These are phyloP conservation scores for Syzygium grande DNA, from an alignment of 345 rosid species.

Conservation along the genomic window DNA sequence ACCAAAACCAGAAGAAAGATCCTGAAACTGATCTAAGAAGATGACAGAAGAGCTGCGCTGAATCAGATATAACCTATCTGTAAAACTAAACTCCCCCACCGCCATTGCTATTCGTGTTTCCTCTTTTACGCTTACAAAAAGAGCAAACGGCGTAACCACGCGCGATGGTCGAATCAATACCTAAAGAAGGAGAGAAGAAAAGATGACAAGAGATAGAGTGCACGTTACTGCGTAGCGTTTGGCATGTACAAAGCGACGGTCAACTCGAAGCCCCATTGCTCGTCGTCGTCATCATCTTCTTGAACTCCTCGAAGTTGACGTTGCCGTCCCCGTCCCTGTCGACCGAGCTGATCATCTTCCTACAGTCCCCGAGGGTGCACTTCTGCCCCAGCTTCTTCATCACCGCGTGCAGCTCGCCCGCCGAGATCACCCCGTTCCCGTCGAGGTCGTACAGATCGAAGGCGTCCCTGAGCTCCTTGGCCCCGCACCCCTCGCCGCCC, in stretches of 20 bases:
- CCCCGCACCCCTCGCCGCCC: constrained; percentile 7
- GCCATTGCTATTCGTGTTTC: background rate
- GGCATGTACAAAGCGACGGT: background rate
- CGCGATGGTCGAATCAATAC: background rate
- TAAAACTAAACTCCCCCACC: background rate
- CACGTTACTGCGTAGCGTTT: background rate
- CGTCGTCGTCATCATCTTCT: constrained; percentile 64
- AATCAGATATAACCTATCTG: background rate
- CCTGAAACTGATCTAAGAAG: background rate
- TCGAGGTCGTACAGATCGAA: constrained; percentile 81
- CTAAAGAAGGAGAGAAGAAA: background rate
- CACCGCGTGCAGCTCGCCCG: constrained; percentile 60
- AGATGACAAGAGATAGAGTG: background rate
- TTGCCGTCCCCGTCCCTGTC: constrained; percentile 89
- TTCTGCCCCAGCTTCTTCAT: constrained; percentile 78
- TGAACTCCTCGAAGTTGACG: constrained; percentile 92
- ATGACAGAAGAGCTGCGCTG: background rate
- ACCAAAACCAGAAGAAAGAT: background rate
- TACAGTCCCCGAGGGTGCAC: constrained; percentile 54
- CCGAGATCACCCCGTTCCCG: constrained; percentile 78
- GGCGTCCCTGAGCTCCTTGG: constrained; percentile 66
- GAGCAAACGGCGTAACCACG: too few species aligned
- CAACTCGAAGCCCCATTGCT: background rate
- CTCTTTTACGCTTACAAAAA: too few species aligned
- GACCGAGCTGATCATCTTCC: constrained; percentile 77